These are phyloP conservation scores for Sarocladiaceae sp. DNA, from an alignment of 2,329 filamentous ascomycete genomes.

Conservation along the genomic window DNA sequence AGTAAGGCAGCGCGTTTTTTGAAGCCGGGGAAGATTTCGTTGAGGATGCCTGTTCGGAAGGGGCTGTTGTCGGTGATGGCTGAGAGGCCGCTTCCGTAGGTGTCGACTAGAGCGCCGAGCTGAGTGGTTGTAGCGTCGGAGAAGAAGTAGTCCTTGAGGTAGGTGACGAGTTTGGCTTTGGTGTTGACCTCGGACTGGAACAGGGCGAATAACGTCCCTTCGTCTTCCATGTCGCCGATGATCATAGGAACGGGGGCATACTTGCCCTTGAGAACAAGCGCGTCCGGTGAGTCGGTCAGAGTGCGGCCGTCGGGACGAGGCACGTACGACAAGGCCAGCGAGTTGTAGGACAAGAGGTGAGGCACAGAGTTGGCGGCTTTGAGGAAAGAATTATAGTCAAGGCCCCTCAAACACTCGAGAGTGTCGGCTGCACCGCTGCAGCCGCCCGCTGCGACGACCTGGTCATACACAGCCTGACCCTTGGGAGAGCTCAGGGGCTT, in stretches of 20 bases:
- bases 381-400: constrained; percentile 47
- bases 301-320: constrained; percentile 55
- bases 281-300: constrained; percentile 50
- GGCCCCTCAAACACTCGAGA: constrained; percentile 49
- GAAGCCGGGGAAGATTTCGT: constrained; percentile 62
- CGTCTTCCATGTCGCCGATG: constrained; percentile 61
- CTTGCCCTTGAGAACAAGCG: constrained; percentile 38
- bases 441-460: constrained; percentile 45
- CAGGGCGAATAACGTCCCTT: constrained; percentile 60
- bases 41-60: constrained; percentile 51
- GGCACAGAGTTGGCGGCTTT: constrained; percentile 57
- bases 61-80: constrained; percentile 52
- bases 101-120: constrained; percentile 45
- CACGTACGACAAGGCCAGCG: constrained; percentile 57
- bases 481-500: constrained; percentile 51
- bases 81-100: constrained; percentile 46
- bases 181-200: constrained; percentile 55
- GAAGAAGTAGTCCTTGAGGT: constrained; percentile 51
- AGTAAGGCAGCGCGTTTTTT: constrained; percentile 60
- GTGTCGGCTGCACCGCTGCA: constrained; percentile 47
- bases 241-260: constrained; percentile 60
- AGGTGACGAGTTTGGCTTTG: constrained; percentile 45
- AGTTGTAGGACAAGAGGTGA: constrained; percentile 49
- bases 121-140: constrained; percentile 27
- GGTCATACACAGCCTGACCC: constrained; percentile 51